These are phyloP conservation scores for Colletotrichum sansevieriae DNA, from an alignment of 2,329 filamentous ascomycete genomes.

Conservation along the genomic window DNA sequence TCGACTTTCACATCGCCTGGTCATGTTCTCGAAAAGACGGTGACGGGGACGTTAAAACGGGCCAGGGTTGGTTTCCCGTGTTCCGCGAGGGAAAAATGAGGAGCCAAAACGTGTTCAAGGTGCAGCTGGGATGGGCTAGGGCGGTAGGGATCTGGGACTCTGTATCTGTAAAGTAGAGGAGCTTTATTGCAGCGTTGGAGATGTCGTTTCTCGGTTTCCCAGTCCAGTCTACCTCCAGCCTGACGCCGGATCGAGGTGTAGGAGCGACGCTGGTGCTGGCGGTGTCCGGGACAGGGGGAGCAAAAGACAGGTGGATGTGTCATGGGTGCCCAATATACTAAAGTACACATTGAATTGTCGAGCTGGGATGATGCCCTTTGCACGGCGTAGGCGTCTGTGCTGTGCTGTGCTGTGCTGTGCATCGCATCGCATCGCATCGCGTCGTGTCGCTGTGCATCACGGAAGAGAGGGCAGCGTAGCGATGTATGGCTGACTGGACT, in stretches of 20 bases:
- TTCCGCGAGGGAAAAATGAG: slow-evolving; percentile 39
- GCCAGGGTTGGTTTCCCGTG: slow-evolving; percentile 34
- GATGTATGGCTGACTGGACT: neutral
- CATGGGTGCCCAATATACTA: slow-evolving; percentile 40
- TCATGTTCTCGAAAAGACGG: slow-evolving; percentile 40
- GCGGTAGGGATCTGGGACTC: slow-evolving; percentile 16
- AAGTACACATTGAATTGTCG: neutral
- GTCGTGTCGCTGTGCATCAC: slow-evolving; percentile 12
- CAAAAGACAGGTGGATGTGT: slow-evolving; percentile 26
- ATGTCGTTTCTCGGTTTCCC: slow-evolving; percentile 21
- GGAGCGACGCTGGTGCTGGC: slow-evolving; percentile 4
- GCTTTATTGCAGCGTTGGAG: slow-evolving; percentile 16
- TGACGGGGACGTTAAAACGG: slow-evolving; percentile 40
- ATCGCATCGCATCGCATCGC: neutral
- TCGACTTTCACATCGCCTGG: slow-evolving; percentile 25
- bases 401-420: slow-evolving; percentile 32
- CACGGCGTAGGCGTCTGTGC: slow-evolving; percentile 5
- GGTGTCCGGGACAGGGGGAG: slow-evolving; percentile 37
- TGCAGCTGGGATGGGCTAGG: slow-evolving; percentile 28
- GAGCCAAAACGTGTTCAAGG: slow-evolving; percentile 40
- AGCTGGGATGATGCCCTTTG: slow-evolving; percentile 25
- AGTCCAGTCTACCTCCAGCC: neutral
- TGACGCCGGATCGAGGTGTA: neutral
- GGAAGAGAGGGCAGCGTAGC: neutral
- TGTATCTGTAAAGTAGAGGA: neutral